Evolutionary conservation across 257 asterid species (phyloP).

Genomic region (Leptodermis oblonga): DNA sequence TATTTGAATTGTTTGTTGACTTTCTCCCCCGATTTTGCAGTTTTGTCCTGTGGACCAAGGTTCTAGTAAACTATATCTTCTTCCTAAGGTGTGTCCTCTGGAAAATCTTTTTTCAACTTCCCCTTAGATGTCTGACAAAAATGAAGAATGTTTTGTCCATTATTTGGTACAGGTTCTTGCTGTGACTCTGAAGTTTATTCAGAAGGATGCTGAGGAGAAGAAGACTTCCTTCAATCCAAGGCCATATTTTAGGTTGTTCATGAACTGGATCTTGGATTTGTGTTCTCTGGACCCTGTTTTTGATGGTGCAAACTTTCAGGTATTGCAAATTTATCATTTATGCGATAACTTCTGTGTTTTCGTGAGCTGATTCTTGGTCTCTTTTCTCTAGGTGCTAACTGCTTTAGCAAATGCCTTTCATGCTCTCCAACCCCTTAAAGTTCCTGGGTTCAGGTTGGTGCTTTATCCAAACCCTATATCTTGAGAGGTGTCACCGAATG

Average conservation of each 20-base stretch:
- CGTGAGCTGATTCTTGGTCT: background rate
- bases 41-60: slow-evolving; percentile 80
- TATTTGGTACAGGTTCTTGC: slow-evolving; percentile 60
- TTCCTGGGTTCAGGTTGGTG: slow-evolving; percentile 90
- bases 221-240: slow-evolving; percentile 69
- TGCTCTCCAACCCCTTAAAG: slow-evolving; percentile 92
- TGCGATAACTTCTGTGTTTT: slow-evolving; percentile 5
- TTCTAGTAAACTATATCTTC: slow-evolving; percentile 61
- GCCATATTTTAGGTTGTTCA: slow-evolving; percentile 84
- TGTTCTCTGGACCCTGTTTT: slow-evolving; percentile 82
- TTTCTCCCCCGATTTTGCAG: slow-evolving; percentile 36
- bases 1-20: slow-evolving; percentile 9
- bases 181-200: slow-evolving; percentile 74
- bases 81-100: slow-evolving; percentile 63
- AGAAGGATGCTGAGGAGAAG: slow-evolving; percentile 79
- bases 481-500: background rate
- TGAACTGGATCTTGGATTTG: slow-evolving; percentile 90
- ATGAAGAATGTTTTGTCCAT: slow-evolving; percentile 7
- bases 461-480: background rate
- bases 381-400: slow-evolving; percentile 61
- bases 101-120: slow-evolving; percentile 5
- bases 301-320: slow-evolving; percentile 98
- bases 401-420: slow-evolving; percentile 87
- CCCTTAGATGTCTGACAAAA: slow-evolving; percentile 14
- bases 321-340: slow-evolving; percentile 16